phyloP scores from a whole-genome alignment of 73 alveolate species.

The Paraurostyla sp. region DNA sequence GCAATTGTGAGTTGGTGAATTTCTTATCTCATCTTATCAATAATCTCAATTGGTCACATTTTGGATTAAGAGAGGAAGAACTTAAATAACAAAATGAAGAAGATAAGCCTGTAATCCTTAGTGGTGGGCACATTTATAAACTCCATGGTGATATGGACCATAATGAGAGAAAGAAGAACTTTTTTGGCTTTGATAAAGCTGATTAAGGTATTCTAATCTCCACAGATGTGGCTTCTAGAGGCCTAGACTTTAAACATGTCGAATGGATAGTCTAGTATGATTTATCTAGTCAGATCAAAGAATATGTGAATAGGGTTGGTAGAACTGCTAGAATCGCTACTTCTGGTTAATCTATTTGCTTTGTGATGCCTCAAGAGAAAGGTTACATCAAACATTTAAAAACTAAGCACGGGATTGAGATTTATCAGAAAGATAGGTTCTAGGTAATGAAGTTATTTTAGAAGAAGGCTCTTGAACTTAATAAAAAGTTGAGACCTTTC shows the following conservation, averaged over 20 bases:
- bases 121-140: slow-evolving; percentile 84
- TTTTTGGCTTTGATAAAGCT: slow-evolving; percentile 84
- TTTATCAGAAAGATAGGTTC: slow-evolving; percentile 75
- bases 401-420: slow-evolving; percentile 69
- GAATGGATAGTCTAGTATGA: slow-evolving; percentile 94
- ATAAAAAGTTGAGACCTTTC: slow-evolving; percentile 61
- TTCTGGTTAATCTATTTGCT: slow-evolving; percentile 84
- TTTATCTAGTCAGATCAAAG: slow-evolving; percentile 92
- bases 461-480: slow-evolving; percentile 32
- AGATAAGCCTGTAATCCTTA: slow-evolving; percentile 62
- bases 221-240: slow-evolving; percentile 97
- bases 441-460: slow-evolving; percentile 75
- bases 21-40: slow-evolving; percentile 64
- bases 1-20: slow-evolving; percentile 85
- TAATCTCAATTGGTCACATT: slow-evolving; percentile 69
- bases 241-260: slow-evolving; percentile 95
- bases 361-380: slow-evolving; percentile 85
- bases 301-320: slow-evolving; percentile 97
- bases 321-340: slow-evolving; percentile 96
- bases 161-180: slow-evolving; percentile 89
- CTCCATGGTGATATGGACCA: slow-evolving; percentile 97
- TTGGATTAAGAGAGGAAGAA: slow-evolving; percentile 50
- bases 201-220: slow-evolving; percentile 88
- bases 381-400: slow-evolving; percentile 76
- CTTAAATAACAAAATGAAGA: slow-evolving; percentile 32